phyloP scores from a whole-genome alignment of 108 stramenopile species.

The Nannochloropsis gaditana region DNA sequence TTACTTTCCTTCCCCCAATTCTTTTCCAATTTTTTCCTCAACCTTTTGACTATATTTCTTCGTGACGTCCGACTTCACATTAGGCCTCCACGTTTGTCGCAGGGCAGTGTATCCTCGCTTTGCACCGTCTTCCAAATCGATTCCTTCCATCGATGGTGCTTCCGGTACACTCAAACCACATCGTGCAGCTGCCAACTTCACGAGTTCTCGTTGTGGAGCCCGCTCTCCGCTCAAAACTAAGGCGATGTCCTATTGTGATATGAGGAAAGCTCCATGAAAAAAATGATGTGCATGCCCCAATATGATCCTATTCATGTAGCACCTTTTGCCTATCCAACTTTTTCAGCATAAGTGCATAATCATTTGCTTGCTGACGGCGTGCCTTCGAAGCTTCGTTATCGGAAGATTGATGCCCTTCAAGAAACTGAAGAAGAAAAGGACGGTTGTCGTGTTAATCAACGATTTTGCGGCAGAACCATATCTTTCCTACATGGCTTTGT shows the following conservation, averaged over 20 bases:
- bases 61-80: constrained; percentile 10
- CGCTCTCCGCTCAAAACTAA: constrained; percentile 1
- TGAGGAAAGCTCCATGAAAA: neutral
- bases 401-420: neutral
- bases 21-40: neutral
- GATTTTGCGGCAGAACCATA: neutral
- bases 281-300: no score
- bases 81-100: neutral
- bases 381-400: neutral
- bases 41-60: neutral
- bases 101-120: neutral
- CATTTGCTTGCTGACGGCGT: neutral
- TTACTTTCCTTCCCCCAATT: neutral
- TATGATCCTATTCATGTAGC: neutral
- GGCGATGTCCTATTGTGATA: neutral
- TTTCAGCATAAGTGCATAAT: neutral
- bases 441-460: neutral
- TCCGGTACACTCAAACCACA: constrained; percentile 1
- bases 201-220: constrained; percentile 2
- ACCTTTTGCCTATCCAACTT: neutral
- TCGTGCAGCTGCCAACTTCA: constrained; percentile 2
- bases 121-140: neutral
- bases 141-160: neutral
- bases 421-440: neutral
- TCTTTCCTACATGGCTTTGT: neutral